These are phyloP conservation scores for Cenchrus fungigraminus DNA, from an alignment of 176 grass and related monocot species.

Conservation along the genomic window DNA sequence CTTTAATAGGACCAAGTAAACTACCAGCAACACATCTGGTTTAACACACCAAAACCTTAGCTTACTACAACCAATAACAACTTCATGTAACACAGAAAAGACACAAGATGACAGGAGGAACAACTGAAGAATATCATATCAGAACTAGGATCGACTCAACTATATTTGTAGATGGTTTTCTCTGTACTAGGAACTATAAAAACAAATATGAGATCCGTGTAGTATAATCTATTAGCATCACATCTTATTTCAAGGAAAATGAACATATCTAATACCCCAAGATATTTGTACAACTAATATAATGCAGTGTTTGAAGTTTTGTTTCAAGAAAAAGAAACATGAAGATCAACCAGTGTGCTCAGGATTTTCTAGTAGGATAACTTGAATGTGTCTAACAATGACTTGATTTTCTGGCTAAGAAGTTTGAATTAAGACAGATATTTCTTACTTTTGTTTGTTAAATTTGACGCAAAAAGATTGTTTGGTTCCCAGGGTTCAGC, in stretches of 20 bases:
- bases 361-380: background rate
- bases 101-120: too few species aligned
- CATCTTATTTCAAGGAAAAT: background rate
- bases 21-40: too few species aligned
- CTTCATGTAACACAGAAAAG: too few species aligned
- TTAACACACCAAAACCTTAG: too few species aligned
- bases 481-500: background rate
- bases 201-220: background rate
- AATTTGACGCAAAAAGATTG: background rate
- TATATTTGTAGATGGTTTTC: background rate
- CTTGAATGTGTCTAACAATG: constrained; percentile 15
- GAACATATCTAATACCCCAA: background rate
- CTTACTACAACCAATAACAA: too few species aligned
- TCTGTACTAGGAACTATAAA: background rate
- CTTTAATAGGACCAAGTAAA: too few species aligned
- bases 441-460: background rate
- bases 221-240: background rate
- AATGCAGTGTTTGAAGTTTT: background rate
- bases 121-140: too few species aligned
- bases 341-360: background rate
- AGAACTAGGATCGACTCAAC: too few species aligned
- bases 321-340: background rate
- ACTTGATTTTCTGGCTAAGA: background rate
- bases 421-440: background rate
- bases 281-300: background rate